Conservation (phyloP, 2,329 filamentous ascomycete species). For the Fusarium dimerum region DNA sequence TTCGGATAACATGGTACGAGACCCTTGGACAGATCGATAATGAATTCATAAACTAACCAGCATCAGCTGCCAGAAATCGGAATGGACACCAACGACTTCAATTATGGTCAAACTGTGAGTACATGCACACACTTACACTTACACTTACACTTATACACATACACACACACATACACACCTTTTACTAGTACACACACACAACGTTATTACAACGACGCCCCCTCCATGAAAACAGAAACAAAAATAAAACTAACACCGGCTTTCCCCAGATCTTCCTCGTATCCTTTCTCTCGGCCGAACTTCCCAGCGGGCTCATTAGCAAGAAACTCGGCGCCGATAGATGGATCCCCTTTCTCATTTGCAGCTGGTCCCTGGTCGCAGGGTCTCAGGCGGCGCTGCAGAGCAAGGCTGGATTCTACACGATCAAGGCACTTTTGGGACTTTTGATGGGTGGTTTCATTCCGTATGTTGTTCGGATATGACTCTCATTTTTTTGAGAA, state of each 20-base stretch:
- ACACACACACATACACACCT: not conserved
- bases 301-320: conserved; percentile 51
- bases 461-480: too few species aligned
- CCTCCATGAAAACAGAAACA: not conserved
- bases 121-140: not conserved
- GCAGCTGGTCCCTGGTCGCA: conserved; percentile 42
- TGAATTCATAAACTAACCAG: conserved; percentile 2
- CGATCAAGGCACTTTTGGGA: conserved; percentile 45
- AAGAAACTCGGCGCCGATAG: conserved; percentile 52
- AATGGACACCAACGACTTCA: conserved; percentile 48
- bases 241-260: not conserved
- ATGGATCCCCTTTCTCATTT: conserved; percentile 46
- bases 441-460: conserved; percentile 54
- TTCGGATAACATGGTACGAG: conserved; percentile 39
- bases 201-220: not conserved
- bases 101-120: conserved; percentile 42
- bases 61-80: conserved; percentile 39
- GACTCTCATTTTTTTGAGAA: not conserved
- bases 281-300: conserved; percentile 48
- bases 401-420: conserved; percentile 40
- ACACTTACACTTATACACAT: too few species aligned
- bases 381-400: conserved; percentile 40
- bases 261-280: conserved; percentile 42
- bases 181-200: too few species aligned
- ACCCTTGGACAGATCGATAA: not conserved